Evolutionary conservation across 495 filamentous ascomycete genomes (phyloP), one percentile per base, ranked within the genome.

Genomic region (Oleoguttula mirabilis): DNA sequence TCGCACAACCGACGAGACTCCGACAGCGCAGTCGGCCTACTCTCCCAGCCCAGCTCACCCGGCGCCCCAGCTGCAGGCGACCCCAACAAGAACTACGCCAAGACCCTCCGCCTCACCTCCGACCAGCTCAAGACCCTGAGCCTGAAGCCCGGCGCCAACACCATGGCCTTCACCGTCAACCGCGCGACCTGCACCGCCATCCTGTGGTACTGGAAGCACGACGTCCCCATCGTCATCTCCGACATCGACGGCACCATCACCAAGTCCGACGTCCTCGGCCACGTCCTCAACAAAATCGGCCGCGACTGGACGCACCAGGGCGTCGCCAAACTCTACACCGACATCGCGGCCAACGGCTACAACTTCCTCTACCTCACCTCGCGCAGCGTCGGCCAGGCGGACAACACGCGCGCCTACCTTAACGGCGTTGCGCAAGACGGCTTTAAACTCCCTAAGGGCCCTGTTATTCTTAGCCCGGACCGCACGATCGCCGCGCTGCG

Each of bases 211-310:
- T 96, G 90, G 90, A 78, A 72, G 50, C 73, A 88, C 45, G 82
- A 90, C 50, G 78, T 76, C 0, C 92, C 90, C 0, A 86, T 95
- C 36, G 88, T 99, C 19, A 94, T 99, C 48, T 95, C 88, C 10
- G 90, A 99, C 63, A 94, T 99, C 52, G 90, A 99, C 65, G 90
- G 90, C 17, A 99, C 90, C 16, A 99, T 99, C 51, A 99, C 90
- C 34, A 99, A 96, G 66, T 94, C 88, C 4, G 90, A 99, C 66
- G 90, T 88, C 4, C 67, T 96, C 14, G 90, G 90, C n/a, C 90
- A 99, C 50, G 87, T 99, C 36, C 62, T 99, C 32, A 96, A 90
- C 63, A 92, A 90, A 81, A 86, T 99, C 44, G 90, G 90, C 21
- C 80, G 90, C 42, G 90, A 99, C 59, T 99, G 90, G 90, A 99